Base-by-base conservation (phyloP, 2,329 filamentous ascomycete genomes). In the Pseudonectria foliicola region DNA sequence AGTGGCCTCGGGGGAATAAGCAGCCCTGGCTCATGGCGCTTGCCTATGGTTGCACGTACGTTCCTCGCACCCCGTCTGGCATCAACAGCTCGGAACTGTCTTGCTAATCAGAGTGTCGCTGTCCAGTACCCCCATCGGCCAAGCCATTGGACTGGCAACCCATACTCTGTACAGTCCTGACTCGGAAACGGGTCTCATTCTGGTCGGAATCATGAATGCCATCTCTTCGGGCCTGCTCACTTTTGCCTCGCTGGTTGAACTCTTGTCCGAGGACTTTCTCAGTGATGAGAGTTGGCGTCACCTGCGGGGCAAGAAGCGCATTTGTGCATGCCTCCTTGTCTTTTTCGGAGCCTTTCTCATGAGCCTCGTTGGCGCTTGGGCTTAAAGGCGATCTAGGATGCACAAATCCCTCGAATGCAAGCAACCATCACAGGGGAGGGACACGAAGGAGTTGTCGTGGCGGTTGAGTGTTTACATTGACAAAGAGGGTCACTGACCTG, bases 121-220 rank as follows among this genome's bases (percentile, higher is more conserved):
- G 3, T 39, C 61, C 44, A 79, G 71, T 4, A 85, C 82, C 1
- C 82, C 82, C 1, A 63, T 84, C 21, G 82, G 82, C n/a, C 82
- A 85, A 53, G 82, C 80, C 2, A 76, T 86, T 36, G 82, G 82
- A 3, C 67, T 87, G 11, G 68, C 77, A 13, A 70, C 82, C n/a
- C 80, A 84, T 51, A 75, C 73, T 7, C 60, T 85, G 8, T 87
- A 86, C 57, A 78, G 77, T 47, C 82, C 82, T 4, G 66, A 70
- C 35, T 82, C 77, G 12, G 70, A 80, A 37, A 66, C 74, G 0
- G 82, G 82, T 1, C 62, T 86, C 13, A 64, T 86, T 13, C 75
- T 85, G 54, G 81, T 85, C 13, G 82, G 82, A 3, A 73, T 82
- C 50, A 85, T 84, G 66, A 86, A 86, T 54, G 80, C 80, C 16